Conservation (phyloP, 1,284 basidiomycete species). For the Chalciporus sp. region DNA sequence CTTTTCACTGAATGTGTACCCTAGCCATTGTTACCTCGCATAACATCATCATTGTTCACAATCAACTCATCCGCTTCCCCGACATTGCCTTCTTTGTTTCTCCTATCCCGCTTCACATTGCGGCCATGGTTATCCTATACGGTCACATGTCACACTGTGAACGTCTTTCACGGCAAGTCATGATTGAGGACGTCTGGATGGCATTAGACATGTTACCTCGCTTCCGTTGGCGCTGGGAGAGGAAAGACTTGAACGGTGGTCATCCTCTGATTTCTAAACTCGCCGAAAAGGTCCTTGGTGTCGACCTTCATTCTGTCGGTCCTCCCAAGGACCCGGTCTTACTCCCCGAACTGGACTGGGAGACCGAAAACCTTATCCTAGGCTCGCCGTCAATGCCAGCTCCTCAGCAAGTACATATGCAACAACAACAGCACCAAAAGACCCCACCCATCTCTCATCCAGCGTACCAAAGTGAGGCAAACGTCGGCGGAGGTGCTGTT, state of each 20-base stretch:
- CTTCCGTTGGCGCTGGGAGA: constrained; percentile 86
- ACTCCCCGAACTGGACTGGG: constrained; percentile 72
- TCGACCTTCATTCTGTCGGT: constrained; percentile 62
- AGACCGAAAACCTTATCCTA: constrained; percentile 43
- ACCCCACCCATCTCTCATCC: constrained; percentile 46
- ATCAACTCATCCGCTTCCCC: constrained; percentile 76
- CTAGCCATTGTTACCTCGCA: constrained; percentile 80
- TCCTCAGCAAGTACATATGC: constrained; percentile 32
- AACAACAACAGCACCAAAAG: constrained; percentile 38
- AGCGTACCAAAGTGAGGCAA: constrained; percentile 24
- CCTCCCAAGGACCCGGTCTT: constrained; percentile 60
- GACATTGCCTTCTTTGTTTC: constrained; percentile 85
- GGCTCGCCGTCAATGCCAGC: constrained; percentile 33
- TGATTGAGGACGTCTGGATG: constrained; percentile 78
- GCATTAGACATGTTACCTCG: constrained; percentile 82
- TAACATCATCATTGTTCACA: constrained; percentile 81
- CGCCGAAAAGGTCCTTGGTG: constrained; percentile 73
- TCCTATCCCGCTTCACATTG: constrained; percentile 81
- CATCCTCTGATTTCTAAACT: constrained; percentile 81
- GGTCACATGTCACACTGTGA: constrained; percentile 79
- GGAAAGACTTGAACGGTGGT: constrained; percentile 72
- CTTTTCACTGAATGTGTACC: constrained; percentile 3
- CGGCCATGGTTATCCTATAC: constrained; percentile 84
- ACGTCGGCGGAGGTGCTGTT: constrained; percentile 18
- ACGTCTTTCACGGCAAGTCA: constrained; percentile 59